Evolutionary conservation across 2,329 filamentous ascomycete genomes (phyloP), one percentile per base, ranked within the genome.

Genomic region (Onygena corvina): DNA sequence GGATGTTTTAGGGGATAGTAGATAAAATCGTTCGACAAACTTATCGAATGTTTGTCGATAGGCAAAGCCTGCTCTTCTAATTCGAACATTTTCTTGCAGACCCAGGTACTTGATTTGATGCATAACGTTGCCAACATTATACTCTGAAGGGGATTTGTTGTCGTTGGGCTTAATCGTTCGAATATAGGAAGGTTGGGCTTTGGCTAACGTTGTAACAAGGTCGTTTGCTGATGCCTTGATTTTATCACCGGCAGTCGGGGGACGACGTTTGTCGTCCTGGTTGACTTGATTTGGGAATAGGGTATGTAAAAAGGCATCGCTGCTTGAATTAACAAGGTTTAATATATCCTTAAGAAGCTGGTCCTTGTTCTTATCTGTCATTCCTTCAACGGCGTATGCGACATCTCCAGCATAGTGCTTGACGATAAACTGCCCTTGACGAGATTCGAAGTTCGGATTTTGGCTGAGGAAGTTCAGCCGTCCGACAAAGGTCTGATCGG

Each of bases 301-400:
- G 0, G 79, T 81, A 61, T 94, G 90, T 7, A 96, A 73, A 59
- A 96, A 98, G 14, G 72, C 69, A 68, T 96, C 96, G 51, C 80
- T 77, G 61, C 88, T 95, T 57, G 80, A 79, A 53, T 83, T 82
- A 60, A 94, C 84, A 31, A 98, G 74, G 61, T 86, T 90, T 47
- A 96, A 76, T 35, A 98, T 73, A 58, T 94, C 92, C 72, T 98
- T 98, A 51, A 96, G 73, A 38, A 98, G 75, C 67, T 93, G 87
- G 62, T 98, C 92, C 74, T 96, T 98, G 74, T 96, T 98, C 76
- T 98, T 98, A 67, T 98, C 92, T 0, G 92, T 98, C 73, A 98
- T 98, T 52, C 92, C 92, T 50, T 94, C 86, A 2, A 96, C 83
- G 1, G 85, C 86, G 66, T 98, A 98, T 56, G 81, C 82, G 57